Evolutionary conservation across 2,329 filamentous ascomycete genomes (phyloP).

Genomic region (Colletotrichum tofieldiae): DNA sequence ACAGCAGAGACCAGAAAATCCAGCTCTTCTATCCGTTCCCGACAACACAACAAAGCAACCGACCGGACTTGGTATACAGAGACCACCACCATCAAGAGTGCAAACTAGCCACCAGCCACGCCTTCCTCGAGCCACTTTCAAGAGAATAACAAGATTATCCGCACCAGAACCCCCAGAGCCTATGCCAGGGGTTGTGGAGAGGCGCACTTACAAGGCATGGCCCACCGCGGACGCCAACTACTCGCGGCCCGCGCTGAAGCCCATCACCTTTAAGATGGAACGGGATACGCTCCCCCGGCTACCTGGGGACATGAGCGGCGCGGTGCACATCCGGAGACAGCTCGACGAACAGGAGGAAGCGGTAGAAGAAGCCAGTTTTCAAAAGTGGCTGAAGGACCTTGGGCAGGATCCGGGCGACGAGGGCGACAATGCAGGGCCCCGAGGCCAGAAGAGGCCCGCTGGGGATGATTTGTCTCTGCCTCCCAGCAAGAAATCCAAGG

Average conservation of each 20-base stretch:
- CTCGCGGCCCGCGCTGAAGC: slow-evolving; percentile 16
- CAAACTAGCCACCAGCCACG: background rate
- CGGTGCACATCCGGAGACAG: slow-evolving; percentile 7
- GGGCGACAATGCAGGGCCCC: background rate
- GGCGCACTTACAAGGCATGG: slow-evolving; percentile 8
- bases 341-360: slow-evolving; percentile 19
- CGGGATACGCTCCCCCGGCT: background rate
- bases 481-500: slow-evolving; percentile 1
- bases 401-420: background rate
- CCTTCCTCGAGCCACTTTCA: background rate
- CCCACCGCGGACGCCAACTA: slow-evolving; percentile 11
- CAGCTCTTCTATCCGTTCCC: background rate
- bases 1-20: background rate
- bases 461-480: slow-evolving; percentile 1
- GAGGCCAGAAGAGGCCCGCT: slow-evolving; percentile 13
- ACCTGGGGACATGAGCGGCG: slow-evolving; percentile 16
- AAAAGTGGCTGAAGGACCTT: slow-evolving; percentile 8
- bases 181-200: background rate
- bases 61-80: background rate
- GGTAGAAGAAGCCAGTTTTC: background rate
- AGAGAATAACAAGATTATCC: background rate
- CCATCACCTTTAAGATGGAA: slow-evolving; percentile 5
- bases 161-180: background rate
- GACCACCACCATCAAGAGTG: too few species aligned
- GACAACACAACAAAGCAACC: background rate